phyloP scores from a whole-genome alignment of 169 alveolate species.

The Plasmodium knowlesi region DNA sequence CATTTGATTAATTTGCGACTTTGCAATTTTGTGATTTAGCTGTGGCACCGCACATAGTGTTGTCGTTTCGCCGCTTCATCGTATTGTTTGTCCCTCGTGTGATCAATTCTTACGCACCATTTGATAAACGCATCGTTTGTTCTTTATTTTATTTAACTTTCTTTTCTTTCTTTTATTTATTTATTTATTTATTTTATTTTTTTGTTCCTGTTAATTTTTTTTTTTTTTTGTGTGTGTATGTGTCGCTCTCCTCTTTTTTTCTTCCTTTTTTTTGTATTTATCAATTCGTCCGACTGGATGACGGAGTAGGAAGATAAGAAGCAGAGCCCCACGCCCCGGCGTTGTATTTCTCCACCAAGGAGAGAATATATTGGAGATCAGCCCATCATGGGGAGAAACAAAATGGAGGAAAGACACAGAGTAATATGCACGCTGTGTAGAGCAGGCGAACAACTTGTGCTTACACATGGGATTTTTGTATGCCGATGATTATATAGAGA shows the following conservation, averaged over 20 bases:
- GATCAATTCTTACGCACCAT: neutral
- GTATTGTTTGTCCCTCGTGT: neutral
- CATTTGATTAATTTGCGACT: neutral
- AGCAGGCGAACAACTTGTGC: neutral
- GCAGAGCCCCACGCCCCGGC: neutral
- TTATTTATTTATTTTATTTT: neutral
- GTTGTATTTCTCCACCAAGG: neutral
- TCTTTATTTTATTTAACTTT: neutral
- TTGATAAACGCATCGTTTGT: neutral
- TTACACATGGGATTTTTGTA: neutral
- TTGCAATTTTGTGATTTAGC: neutral
- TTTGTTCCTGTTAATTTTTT: constrained; percentile 4
- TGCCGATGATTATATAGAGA: neutral
- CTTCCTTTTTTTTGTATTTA: neutral
- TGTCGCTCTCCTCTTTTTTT: neutral
- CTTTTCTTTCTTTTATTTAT: neutral
- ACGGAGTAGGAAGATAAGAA: neutral
- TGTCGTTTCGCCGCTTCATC: neutral
- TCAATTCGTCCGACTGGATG: neutral
- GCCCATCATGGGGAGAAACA: neutral
- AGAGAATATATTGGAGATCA: neutral
- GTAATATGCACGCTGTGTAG: neutral
- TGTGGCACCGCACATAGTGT: neutral
- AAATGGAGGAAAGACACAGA: neutral
- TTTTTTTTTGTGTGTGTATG: neutral